Evolutionary conservation across 192 early-diverging fungal genomes (phyloP).

Genomic region (Chytriomyces sp.): DNA sequence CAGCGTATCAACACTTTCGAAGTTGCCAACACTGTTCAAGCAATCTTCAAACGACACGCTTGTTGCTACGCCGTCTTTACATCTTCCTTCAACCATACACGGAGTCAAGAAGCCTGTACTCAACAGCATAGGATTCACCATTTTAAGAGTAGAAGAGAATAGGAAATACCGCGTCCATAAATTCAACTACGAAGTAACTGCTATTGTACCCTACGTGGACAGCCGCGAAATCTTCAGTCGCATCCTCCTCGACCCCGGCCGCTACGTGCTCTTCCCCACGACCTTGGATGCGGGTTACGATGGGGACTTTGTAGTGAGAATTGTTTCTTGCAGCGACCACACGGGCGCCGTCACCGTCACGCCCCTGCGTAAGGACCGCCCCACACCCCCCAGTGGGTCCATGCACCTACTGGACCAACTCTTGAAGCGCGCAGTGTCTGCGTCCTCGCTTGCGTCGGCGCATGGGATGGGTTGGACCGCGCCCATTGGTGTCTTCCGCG

Average conservation of each 20-base stretch:
- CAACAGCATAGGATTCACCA: conserved; percentile 42
- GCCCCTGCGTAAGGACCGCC: conserved; percentile 24
- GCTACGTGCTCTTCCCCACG: conserved; percentile 46
- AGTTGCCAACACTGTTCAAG: neutral
- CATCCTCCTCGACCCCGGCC: conserved; percentile 29
- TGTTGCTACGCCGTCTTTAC: neutral
- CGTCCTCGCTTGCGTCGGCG: neutral
- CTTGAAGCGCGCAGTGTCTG: neutral
- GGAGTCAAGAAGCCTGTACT: neutral
- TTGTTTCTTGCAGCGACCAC: conserved; percentile 7
- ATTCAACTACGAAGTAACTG: conserved; percentile 39
- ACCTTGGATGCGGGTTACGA: conserved; percentile 40
- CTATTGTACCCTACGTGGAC: conserved; percentile 45
- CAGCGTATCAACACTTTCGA: too few species aligned
- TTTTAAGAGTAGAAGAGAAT: conserved; percentile 45
- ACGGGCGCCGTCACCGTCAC: neutral
- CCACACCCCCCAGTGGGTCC: neutral
- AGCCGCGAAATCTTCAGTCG: conserved; percentile 41
- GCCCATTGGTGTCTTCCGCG: conserved; percentile 30
- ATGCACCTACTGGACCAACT: neutral
- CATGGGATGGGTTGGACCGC: neutral
- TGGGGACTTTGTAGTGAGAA: conserved; percentile 40
- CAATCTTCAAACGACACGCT: neutral
- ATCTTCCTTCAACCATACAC: neutral
- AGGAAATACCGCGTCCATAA: conserved; percentile 47